These are phyloP conservation scores for Zymoseptoria pseudotritici DNA, from an alignment of 2,329 filamentous ascomycete species.

Conservation along the genomic window DNA sequence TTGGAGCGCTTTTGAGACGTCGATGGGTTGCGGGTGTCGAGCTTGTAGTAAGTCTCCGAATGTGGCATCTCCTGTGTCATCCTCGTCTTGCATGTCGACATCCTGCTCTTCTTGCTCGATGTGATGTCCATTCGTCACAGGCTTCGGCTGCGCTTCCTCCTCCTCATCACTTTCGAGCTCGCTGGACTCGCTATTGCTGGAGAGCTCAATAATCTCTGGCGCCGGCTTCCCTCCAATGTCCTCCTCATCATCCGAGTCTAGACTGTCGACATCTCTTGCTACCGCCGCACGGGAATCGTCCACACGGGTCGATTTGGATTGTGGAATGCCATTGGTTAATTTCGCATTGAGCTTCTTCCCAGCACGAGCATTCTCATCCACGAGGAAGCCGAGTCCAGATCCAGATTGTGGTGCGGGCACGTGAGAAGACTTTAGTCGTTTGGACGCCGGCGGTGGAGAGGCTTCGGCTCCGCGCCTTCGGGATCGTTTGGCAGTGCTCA, in stretches of 20 bases:
- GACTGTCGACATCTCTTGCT: constrained; percentile 23
- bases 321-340: constrained; percentile 47
- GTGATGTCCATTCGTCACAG: constrained; percentile 17
- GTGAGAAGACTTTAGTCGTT: constrained; percentile 30
- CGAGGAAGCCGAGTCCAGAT: constrained; percentile 27
- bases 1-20: constrained; percentile 56
- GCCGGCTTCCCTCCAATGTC: background rate
- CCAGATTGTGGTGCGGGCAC: constrained; percentile 17
- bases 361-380: constrained; percentile 29
- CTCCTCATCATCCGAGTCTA: constrained; percentile 28
- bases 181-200: constrained; percentile 37
- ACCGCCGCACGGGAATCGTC: constrained; percentile 53
- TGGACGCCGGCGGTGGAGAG: constrained; percentile 24
- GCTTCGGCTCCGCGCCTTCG: constrained; percentile 23
- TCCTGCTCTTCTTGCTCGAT: constrained; percentile 23
- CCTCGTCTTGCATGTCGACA: constrained; percentile 22
- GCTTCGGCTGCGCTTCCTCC: constrained; percentile 7
- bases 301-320: constrained; percentile 44
- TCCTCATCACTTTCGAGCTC: constrained; percentile 19
- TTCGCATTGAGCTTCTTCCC: constrained; percentile 37
- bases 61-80: constrained; percentile 47
- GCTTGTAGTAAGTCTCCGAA: constrained; percentile 80
- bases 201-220: constrained; percentile 39
- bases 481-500: constrained; percentile 31
- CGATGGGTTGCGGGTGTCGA: constrained; percentile 63